Evolutionary conservation across 805 yeast species (phyloP).

Genomic region (Ogataea degrootiae): DNA sequence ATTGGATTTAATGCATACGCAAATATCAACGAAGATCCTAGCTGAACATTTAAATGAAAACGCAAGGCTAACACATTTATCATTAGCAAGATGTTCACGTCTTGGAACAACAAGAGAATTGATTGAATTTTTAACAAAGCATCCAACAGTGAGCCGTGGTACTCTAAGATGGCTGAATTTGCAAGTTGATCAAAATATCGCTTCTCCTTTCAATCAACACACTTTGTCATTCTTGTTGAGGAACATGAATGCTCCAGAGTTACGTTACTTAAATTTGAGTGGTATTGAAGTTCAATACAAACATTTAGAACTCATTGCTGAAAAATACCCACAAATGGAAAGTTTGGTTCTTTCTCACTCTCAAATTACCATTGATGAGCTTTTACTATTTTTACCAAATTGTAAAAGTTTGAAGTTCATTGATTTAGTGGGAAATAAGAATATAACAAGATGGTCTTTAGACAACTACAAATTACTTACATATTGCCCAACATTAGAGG

Average conservation of each 20-base stretch:
- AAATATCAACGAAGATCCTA: slow-evolving; percentile 61
- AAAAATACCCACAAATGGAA: slow-evolving; percentile 36
- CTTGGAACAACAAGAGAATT: slow-evolving; percentile 65
- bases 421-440: slow-evolving; percentile 62
- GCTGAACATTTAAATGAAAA: slow-evolving; percentile 45
- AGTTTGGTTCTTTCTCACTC: slow-evolving; percentile 40
- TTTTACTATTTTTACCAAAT: slow-evolving; percentile 32
- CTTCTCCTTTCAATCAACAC: slow-evolving; percentile 42
- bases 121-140: slow-evolving; percentile 62
- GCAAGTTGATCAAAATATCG: slow-evolving; percentile 50
- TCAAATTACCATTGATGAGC: slow-evolving; percentile 33
- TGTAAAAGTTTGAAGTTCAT: slow-evolving; percentile 45
- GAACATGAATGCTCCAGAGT: slow-evolving; percentile 39
- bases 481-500: slow-evolving; percentile 45
- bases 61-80: slow-evolving; percentile 67
- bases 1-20: slow-evolving; percentile 78
- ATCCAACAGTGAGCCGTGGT: slow-evolving; percentile 51
- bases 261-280: slow-evolving; percentile 46
- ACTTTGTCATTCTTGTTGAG: slow-evolving; percentile 41
- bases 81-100: slow-evolving; percentile 60
- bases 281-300: slow-evolving; percentile 44
- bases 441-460: slow-evolving; percentile 55
- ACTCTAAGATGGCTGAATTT: slow-evolving; percentile 47
- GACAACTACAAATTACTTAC: slow-evolving; percentile 43
- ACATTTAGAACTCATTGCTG: slow-evolving; percentile 35